These are phyloP conservation scores for Candida neerlandica DNA, from an alignment of 1,139 yeast species.

Conservation along the genomic window DNA sequence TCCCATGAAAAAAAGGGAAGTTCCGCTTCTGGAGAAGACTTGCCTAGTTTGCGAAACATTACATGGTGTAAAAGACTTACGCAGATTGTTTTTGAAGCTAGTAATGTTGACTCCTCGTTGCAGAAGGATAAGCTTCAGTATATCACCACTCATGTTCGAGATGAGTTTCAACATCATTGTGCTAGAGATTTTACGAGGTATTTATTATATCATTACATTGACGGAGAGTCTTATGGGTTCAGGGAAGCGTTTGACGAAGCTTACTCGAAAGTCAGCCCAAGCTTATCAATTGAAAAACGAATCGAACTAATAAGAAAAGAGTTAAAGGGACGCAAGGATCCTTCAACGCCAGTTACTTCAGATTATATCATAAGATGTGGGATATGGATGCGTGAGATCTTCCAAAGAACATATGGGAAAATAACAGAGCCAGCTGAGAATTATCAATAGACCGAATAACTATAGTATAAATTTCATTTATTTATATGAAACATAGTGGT, in stretches of 20 bases:
- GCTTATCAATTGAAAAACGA: slow-evolving; percentile 11
- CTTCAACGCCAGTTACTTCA: not conserved
- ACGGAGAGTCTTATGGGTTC: slow-evolving; percentile 14
- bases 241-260: slow-evolving; percentile 19
- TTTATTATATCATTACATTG: slow-evolving; percentile 21
- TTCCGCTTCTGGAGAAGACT: not conserved
- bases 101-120: not conserved
- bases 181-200: slow-evolving; percentile 18
- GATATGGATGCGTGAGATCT: slow-evolving; percentile 20
- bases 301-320: slow-evolving; percentile 13
- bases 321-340: slow-evolving; percentile 3
- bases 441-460: slow-evolving; percentile 9
- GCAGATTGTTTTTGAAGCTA: slow-evolving; percentile 14
- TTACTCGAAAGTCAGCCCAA: slow-evolving; percentile 10
- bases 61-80: slow-evolving; percentile 17
- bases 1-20: not conserved
- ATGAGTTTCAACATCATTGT: slow-evolving; percentile 12
- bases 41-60: not conserved
- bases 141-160: slow-evolving; percentile 12
- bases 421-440: slow-evolving; percentile 21
- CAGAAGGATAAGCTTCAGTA: slow-evolving; percentile 8
- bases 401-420: slow-evolving; percentile 19
- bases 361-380: slow-evolving; percentile 20
- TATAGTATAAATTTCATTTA: not conserved
- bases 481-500: not conserved